Percentiles rank a stretch among this genome's conserved stretches.
phyloP scores from a whole-genome alignment of 176 grass and related monocot genomes.

The Triticum aestivum region DNA sequence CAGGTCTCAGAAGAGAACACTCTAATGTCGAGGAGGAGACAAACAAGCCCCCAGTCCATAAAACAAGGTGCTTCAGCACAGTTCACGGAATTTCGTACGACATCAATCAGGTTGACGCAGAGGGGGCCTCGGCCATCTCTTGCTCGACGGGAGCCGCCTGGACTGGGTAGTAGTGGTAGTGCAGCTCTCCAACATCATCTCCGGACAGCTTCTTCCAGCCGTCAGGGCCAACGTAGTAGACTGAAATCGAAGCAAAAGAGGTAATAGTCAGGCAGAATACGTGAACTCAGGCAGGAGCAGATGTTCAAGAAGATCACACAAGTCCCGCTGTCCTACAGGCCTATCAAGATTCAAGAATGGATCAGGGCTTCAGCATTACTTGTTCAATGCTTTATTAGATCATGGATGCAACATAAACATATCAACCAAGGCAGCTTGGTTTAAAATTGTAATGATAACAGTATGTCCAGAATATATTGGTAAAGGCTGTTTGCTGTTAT shows the following conservation, averaged over 20 bases:
- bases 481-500: not conserved
- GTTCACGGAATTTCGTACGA: not conserved
- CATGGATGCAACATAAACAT: not conserved
- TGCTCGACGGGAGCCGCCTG: slow-evolving; percentile 57
- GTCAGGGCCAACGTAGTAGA: slow-evolving; percentile 79
- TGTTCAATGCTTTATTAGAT: not conserved
- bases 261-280: not conserved
- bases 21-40: not conserved
- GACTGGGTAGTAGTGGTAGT: slow-evolving; percentile 87
- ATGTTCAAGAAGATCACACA: not conserved
- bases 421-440: not conserved
- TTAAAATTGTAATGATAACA: not conserved
- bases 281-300: not conserved
- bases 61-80: slow-evolving; percentile 14
- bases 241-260: slow-evolving; percentile 33
- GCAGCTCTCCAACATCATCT: slow-evolving; percentile 88
- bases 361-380: not conserved
- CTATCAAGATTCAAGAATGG: not conserved
- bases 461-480: not conserved
- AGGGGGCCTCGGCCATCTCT: slow-evolving; percentile 70
- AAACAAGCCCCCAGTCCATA: slow-evolving; percentile 34
- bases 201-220: slow-evolving; percentile 97
- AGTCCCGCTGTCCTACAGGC: not conserved
- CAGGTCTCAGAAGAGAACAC: not conserved
- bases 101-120: slow-evolving; percentile 35